These are phyloP conservation scores for Salpingoeca rosetta DNA, from an alignment of 78 protist species.

Conservation along the genomic window DNA sequence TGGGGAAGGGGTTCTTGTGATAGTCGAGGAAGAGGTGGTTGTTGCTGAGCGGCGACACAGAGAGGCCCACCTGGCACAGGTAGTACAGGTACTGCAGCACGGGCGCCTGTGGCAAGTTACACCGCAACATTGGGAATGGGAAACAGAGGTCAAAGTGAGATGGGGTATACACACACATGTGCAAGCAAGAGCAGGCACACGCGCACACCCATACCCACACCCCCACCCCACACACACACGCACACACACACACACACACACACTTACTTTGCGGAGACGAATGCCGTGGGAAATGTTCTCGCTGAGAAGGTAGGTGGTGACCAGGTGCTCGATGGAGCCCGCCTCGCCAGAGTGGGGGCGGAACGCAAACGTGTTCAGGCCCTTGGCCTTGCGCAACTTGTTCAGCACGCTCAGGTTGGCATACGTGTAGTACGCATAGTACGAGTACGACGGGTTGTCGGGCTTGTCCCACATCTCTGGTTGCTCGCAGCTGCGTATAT, in stretches of 20 bases:
- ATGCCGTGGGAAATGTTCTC: slow-evolving; percentile 92
- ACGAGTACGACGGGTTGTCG: slow-evolving; percentile 90
- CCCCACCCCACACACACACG: too few species aligned
- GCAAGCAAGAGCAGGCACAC: background rate
- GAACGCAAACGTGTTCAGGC: slow-evolving; percentile 58
- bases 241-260: background rate
- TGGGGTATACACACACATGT: too few species aligned
- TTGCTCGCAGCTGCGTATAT: too few species aligned
- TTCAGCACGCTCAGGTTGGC: slow-evolving; percentile 84
- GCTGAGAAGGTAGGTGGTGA: slow-evolving; percentile 62
- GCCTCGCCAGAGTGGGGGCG: slow-evolving; percentile 94
- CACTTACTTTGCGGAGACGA: slow-evolving; percentile 42
- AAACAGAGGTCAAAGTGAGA: too few species aligned
- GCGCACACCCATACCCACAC: too few species aligned
- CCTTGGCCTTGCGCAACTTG: slow-evolving; percentile 14
- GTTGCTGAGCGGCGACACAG: slow-evolving; percentile 91
- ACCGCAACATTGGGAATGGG: too few species aligned
- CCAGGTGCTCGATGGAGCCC: slow-evolving; percentile 59
- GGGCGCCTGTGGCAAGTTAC: slow-evolving; percentile 30
- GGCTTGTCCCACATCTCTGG: slow-evolving; percentile 72
- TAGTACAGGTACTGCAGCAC: slow-evolving; percentile 83
- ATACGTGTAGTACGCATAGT: slow-evolving; percentile 84
- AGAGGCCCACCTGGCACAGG: slow-evolving; percentile 60
- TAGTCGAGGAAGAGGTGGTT: slow-evolving; percentile 74
- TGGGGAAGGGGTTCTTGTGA: background rate